A percentile compares a stretch with the other conserved stretches of the same genome.
Evolutionary conservation across 768 basidiomycete species (phyloP).

Genomic region (Kwoniella europaea): DNA sequence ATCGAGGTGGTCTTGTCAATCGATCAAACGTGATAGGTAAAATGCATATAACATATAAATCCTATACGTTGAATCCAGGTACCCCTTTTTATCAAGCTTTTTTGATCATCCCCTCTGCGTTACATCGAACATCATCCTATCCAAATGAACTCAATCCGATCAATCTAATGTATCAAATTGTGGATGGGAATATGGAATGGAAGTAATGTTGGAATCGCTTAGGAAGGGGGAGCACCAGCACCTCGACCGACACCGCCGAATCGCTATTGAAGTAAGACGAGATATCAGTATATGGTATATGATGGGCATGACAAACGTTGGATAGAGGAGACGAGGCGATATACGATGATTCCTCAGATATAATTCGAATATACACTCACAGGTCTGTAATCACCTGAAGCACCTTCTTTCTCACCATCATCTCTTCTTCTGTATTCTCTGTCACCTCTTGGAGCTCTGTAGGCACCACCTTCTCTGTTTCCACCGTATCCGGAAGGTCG

Average conservation of each 20-base stretch:
- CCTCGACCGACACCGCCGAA: conserved; percentile 59
- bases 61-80: background rate
- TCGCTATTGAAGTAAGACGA: conserved; percentile 37
- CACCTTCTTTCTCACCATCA: conserved; percentile 76
- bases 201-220: conserved; percentile 27
- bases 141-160: background rate
- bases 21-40: background rate
- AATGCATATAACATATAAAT: background rate
- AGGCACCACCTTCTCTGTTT: conserved; percentile 73
- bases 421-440: conserved; percentile 78
- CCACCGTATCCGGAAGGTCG: conserved; percentile 69
- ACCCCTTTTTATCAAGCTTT: background rate
- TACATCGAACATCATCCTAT: background rate
- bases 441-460: conserved; percentile 79
- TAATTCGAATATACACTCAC: conserved; percentile 67
- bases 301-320: background rate
- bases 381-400: conserved; percentile 86
- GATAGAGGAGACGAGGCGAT: background rate
- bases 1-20: no score
- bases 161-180: background rate
- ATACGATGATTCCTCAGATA: background rate
- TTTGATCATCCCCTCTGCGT: no score
- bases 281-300: background rate
- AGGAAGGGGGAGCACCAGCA: conserved; percentile 58
- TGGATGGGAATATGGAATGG: background rate